Base-by-base conservation (phyloP, 495 filamentous ascomycete species). In the Apiosordaria backusii region DNA sequence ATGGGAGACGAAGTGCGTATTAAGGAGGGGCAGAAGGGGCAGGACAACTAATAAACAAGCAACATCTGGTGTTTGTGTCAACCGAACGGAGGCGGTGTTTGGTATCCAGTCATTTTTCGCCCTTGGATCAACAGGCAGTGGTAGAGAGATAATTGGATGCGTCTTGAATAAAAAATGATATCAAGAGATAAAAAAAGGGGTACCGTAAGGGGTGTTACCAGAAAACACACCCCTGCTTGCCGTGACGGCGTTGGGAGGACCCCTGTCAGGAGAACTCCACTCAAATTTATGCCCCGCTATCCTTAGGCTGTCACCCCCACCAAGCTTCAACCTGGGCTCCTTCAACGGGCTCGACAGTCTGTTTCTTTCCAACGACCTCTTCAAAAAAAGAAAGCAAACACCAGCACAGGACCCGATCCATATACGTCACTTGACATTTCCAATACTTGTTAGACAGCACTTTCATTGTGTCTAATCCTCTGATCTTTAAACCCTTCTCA, bases 221-320 rank as follows among this genome's bases (percentile, higher is more conserved):
- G 55, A 5, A 4, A 6, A 58, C 55, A 60, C 23, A 60, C 57
- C 57, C 57, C 57, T 60, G 57, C 26, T 18, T 57, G 53, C 23
- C 13, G 19, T 45, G 71, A 94, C 90, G 70, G 96, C 91, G 70
- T 93, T 89, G 50, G 78, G n/a, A 75, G 78, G 97, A 96, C 95
- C 95, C 98, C 76, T 96, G 92, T 1, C 83, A 80, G 55, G 91
- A 77, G 29, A 98, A 81, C 93, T 92, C 35, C 35, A 45, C 35
- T 45, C 10, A 13, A 6, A 13, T 45, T 45, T 45, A 19, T 55
- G 52, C 52, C 52, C 52, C 52, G 52, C 52, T 23, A 55, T 55
- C 52, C 21, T 55, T 23, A 23, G 52, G 52, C 52, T 55, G 22
- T 23, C 52, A 55, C n/a, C 52, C 52, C 52, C 52, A 55, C 19